Conservation (phyloP, 495 filamentous ascomycete genomes). For the Talaromyces trachyspermus region DNA sequence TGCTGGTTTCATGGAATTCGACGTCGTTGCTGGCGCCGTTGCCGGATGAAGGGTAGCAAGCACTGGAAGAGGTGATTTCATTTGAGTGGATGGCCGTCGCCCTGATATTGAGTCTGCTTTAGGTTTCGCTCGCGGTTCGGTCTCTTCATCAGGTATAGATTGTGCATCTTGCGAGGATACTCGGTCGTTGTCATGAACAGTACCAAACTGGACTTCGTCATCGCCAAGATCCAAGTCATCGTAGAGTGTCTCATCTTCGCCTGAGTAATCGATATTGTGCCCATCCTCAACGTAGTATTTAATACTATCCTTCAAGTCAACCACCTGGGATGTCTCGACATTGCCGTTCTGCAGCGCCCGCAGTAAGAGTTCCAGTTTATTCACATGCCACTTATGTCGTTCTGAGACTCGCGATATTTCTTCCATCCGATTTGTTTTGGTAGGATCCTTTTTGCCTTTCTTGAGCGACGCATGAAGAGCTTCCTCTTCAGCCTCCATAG, state of each 20-base stretch:
- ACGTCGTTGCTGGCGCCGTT: slow-evolving; percentile 47
- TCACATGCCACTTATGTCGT: slow-evolving; percentile 92
- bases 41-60: slow-evolving; percentile 64
- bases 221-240: slow-evolving; percentile 89
- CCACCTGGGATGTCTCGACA: slow-evolving; percentile 77
- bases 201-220: slow-evolving; percentile 78
- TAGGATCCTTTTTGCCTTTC: slow-evolving; percentile 80
- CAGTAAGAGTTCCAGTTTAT: slow-evolving; percentile 83
- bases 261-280: slow-evolving; percentile 71
- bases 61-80: slow-evolving; percentile 88
- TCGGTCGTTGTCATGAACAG: slow-evolving; percentile 73
- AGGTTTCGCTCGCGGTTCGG: slow-evolving; percentile 53
- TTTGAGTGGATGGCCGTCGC: slow-evolving; percentile 78
- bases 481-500: slow-evolving; percentile 85
- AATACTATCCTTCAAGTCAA: slow-evolving; percentile 82
- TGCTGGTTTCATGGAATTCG: slow-evolving; percentile 84
- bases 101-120: slow-evolving; percentile 36
- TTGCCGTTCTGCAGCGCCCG: slow-evolving; percentile 88
- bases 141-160: slow-evolving; percentile 78
- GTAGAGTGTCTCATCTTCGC: slow-evolving; percentile 90
- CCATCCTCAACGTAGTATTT: slow-evolving; percentile 91
- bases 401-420: slow-evolving; percentile 80
- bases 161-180: slow-evolving; percentile 93
- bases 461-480: slow-evolving; percentile 80
- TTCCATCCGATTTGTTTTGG: slow-evolving; percentile 78